Base-by-base conservation (phyloP, 1,139 yeast species). In the Diutina mesorugosa region DNA sequence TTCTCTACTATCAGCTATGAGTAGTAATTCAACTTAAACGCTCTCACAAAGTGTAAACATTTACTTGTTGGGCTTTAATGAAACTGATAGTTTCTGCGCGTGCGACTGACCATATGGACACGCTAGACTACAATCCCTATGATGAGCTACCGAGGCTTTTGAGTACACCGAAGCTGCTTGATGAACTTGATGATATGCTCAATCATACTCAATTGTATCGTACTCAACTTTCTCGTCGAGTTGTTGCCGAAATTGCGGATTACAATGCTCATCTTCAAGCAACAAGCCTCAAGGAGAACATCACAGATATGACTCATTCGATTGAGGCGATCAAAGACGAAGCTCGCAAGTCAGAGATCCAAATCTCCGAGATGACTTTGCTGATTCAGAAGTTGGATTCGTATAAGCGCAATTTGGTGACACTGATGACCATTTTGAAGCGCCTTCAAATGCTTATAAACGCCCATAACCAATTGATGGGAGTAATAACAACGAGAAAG, bases 381-480 rank as follows among this genome's bases (percentile, higher is more conserved):
- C 87, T 85, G 55, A 90, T 95, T 58, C 87, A 89, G 62, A 74
- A 78, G 46, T 74, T 93, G 59, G 99, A 93, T 68, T 81, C 80
- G 56, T 84, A 90, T 53, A 95, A 93, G 72, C 82, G 81, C 66
- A 93, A 93, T 66, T 72, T 93, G 56, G 91, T 90, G 2, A 75
- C 82, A 45, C 83, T 95, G 14, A 88, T 93, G 87, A 90, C 95
- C 1, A 83, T 91, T 45, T 76, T 93, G 60, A 88, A 93, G 64
- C 78, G 97, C 59, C 76, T 95, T 46, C 96, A 90, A 65, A 91
- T 91, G 87, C 75, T 93, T 57, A 78, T 89, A 3, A 84, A 84
- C 45, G 95, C 96, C 14, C 87, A 86, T 66, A 83, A 83, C 55
- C 83, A 83, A 58, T 76, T 93, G 56, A 78, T 78, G 32, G 66